phyloP scores from a whole-genome alignment of 2,329 filamentous ascomycete species.

The Ascochyta pisi region DNA sequence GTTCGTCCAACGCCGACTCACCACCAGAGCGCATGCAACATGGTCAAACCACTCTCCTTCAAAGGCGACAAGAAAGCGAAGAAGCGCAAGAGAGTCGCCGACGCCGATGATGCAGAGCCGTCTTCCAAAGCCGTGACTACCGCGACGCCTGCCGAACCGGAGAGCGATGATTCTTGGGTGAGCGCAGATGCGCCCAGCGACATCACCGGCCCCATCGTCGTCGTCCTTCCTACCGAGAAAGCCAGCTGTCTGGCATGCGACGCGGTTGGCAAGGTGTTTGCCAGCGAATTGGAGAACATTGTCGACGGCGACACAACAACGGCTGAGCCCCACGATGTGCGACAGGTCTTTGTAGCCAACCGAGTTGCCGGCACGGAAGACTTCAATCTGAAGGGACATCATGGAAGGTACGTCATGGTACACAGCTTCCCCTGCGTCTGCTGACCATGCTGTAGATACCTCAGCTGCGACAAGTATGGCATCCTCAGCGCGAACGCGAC shows the following conservation, averaged over 20 bases:
- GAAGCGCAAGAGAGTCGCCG: conserved; percentile 79
- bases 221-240: conserved; percentile 79
- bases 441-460: conserved; percentile 64
- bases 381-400: conserved; percentile 86
- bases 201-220: conserved; percentile 79
- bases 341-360: conserved; percentile 94
- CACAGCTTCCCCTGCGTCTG: rapidly evolving
- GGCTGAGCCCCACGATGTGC: conserved; percentile 92
- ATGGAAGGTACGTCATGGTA: conserved; percentile 68
- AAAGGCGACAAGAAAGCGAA: conserved; percentile 97
- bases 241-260: conserved; percentile 84
- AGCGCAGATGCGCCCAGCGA: conserved; percentile 77
- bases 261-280: conserved; percentile 83
- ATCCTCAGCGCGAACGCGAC: conserved; percentile 77
- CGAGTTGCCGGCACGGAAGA: conserved; percentile 80
- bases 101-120: conserved; percentile 55
- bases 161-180: conserved; percentile 89
- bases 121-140: conserved; percentile 46
- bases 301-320: conserved; percentile 81
- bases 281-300: conserved; percentile 82
- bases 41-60: conserved; percentile 91
- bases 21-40: conserved; percentile 46
- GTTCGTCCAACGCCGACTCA: conserved; percentile 21
- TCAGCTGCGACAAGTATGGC: conserved; percentile 85
- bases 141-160: conserved; percentile 52